phyloP scores from a whole-genome alignment of 2,329 filamentous ascomycete species.

The Cadophora malorum region DNA sequence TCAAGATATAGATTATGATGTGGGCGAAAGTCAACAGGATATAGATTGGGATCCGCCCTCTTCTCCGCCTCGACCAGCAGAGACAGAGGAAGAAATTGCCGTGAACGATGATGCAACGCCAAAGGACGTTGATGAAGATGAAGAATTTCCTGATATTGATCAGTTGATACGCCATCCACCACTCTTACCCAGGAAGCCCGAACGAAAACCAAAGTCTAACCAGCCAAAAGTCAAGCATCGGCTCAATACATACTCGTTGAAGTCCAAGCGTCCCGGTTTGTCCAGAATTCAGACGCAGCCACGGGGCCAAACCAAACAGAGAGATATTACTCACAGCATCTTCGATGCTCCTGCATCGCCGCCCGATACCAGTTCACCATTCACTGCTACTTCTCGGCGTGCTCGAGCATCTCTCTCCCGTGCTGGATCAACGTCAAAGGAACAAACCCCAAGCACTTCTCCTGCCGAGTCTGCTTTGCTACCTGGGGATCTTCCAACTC shows the following conservation, averaged over 20 bases:
- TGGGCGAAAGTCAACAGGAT: slow-evolving; percentile 38
- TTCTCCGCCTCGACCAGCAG: slow-evolving; percentile 22
- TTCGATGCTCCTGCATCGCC: slow-evolving; percentile 51
- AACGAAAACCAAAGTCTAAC: background rate
- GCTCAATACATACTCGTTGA: slow-evolving; percentile 37
- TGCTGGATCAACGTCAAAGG: slow-evolving; percentile 33
- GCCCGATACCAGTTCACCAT: slow-evolving; percentile 48
- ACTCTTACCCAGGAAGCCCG: background rate
- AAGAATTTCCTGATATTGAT: slow-evolving; percentile 44
- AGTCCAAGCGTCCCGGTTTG: slow-evolving; percentile 38
- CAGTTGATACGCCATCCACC: slow-evolving; percentile 33
- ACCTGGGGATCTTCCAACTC: slow-evolving; percentile 38
- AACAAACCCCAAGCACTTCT: slow-evolving; percentile 29
- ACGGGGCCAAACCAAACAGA: background rate
- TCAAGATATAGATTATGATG: slow-evolving; percentile 30
- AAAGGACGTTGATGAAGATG: slow-evolving; percentile 33
- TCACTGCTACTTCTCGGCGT: slow-evolving; percentile 21
- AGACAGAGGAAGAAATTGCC: background rate
- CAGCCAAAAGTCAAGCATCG: slow-evolving; percentile 11
- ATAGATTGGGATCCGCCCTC: slow-evolving; percentile 35
- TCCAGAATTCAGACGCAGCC: slow-evolving; percentile 36
- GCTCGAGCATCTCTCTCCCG: slow-evolving; percentile 27
- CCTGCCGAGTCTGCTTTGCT: slow-evolving; percentile 23
- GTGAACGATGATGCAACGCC: background rate
- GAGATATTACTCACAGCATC: slow-evolving; percentile 31